Evolutionary conservation across 1,284 basidiomycete genomes (phyloP).

Genomic region (Cryptococcus sp.): DNA sequence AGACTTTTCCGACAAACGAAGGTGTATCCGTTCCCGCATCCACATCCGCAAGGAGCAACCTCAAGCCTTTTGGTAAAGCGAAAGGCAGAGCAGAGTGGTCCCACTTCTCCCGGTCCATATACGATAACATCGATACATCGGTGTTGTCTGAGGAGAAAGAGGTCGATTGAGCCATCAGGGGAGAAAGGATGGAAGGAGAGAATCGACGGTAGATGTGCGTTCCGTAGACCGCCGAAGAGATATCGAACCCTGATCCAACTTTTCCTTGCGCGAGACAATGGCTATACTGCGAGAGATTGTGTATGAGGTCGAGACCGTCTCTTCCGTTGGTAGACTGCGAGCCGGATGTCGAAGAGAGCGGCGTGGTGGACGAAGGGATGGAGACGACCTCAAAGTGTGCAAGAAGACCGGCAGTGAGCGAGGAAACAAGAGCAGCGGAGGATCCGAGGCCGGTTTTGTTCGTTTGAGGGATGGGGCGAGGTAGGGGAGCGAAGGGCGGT

Average conservation of each 20-base stretch:
- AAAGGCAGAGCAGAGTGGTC: constrained; percentile 56
- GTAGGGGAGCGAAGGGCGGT: constrained; percentile 68
- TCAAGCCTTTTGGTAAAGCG: constrained; percentile 69
- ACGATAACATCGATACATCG: not conserved
- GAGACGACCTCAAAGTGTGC: constrained; percentile 67
- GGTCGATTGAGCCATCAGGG: constrained; percentile 54
- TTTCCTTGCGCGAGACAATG: constrained; percentile 98
- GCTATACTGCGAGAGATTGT: constrained; percentile 91
- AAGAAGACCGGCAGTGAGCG: constrained; percentile 79
- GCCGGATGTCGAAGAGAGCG: not conserved
- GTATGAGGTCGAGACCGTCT: constrained; percentile 54
- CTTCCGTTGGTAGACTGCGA: not conserved
- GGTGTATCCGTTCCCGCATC: constrained; percentile 91
- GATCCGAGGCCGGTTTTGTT: constrained; percentile 99
- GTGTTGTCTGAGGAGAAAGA: not conserved
- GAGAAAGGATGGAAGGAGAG: constrained; percentile 62
- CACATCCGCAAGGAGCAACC: constrained; percentile 84
- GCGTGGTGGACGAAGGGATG: not conserved
- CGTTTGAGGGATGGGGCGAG: constrained; percentile 65
- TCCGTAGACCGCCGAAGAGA: constrained; percentile 88
- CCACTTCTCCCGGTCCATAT: constrained; percentile 23
- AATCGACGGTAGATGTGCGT: constrained; percentile 92
- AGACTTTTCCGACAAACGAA: constrained; percentile 77
- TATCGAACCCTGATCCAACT: constrained; percentile 95
- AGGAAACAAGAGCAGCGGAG: constrained; percentile 93